Conservation (phyloP, 345 rosid genomes). For the Triadica sebifera region DNA sequence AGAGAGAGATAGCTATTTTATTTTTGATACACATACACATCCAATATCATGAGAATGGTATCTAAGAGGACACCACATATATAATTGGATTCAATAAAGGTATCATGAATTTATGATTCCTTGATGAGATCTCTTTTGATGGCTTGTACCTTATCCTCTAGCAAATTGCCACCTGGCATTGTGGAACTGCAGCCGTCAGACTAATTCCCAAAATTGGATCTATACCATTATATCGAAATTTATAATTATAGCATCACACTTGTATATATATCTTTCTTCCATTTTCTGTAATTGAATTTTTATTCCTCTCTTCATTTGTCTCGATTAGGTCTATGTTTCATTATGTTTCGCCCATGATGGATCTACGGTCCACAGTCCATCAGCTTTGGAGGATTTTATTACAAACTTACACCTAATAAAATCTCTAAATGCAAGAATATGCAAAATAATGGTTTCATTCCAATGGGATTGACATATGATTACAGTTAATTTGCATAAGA, state of each 20-base stretch:
- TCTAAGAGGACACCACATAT: slow-evolving; percentile 3
- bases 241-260: neutral
- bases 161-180: slow-evolving; percentile 14
- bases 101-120: slow-evolving; percentile 16
- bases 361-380: neutral
- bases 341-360: neutral
- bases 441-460: neutral
- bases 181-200: neutral
- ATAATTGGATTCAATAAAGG: slow-evolving; percentile 21
- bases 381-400: no score
- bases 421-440: neutral
- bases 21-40: neutral
- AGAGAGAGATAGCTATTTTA: no score
- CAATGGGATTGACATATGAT: neutral
- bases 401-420: no score
- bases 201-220: slow-evolving; percentile 4
- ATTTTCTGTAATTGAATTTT: no score
- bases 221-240: neutral
- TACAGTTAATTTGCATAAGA: neutral
- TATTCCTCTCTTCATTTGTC: neutral
- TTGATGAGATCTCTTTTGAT: neutral
- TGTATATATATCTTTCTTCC: neutral
- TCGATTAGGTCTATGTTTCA: neutral
- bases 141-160: slow-evolving; percentile 11
- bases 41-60: slow-evolving; percentile 16